phyloP scores from a whole-genome alignment of 257 asterid species.

The Cinchona pubescens region DNA sequence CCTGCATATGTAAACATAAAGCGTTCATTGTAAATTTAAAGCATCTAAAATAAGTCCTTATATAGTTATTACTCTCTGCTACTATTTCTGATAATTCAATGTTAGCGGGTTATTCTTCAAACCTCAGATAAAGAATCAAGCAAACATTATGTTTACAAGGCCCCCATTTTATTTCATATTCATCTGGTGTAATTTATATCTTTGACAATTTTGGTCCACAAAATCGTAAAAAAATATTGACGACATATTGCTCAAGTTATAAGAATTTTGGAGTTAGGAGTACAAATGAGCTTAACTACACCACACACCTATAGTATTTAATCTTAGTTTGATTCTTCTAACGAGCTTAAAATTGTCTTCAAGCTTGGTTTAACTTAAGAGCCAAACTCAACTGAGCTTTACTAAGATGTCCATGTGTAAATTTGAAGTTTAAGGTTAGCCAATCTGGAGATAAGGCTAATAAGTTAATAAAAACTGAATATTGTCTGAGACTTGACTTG shows the following conservation, averaged over 20 bases:
- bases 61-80: not conserved
- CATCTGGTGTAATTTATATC: not conserved
- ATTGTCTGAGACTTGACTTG: not conserved
- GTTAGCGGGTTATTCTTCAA: not conserved
- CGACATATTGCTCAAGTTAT: no score
- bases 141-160: not conserved
- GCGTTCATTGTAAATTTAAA: not conserved
- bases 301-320: no score
- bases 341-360: no score
- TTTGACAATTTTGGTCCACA: not conserved
- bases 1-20: slow-evolving; percentile 44
- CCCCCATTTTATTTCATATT: not conserved
- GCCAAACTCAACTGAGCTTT: not conserved
- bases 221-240: no score
- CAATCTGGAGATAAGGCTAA: no score
- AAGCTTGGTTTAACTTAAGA: not conserved
- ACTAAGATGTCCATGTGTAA: no score
- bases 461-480: not conserved
- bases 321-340: not conserved
- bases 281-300: no score
- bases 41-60: not conserved
- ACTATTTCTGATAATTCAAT: not conserved
- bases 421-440: no score
- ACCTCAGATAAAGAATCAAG: not conserved
- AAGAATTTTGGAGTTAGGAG: not conserved